Base-by-base conservation (phyloP, 768 basidiomycete species). In the Psilocybe cyanescens region DNA sequence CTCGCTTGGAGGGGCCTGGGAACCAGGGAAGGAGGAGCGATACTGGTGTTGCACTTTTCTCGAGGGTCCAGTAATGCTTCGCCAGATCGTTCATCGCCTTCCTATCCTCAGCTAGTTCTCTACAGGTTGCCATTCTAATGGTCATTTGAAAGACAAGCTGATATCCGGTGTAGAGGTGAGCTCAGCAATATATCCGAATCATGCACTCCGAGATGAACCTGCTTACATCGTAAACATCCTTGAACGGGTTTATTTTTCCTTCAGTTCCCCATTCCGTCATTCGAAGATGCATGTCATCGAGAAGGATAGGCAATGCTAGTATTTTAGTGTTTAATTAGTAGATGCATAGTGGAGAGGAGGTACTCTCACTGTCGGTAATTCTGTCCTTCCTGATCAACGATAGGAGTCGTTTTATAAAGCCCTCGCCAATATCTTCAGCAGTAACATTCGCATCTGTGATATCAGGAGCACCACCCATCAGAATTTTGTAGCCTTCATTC, bases 81-180 rank as follows among this genome's bases (percentile, higher is more conserved):
- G 65, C 60, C 8, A 78, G 53, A 4, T 58, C 61, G 8, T 63
- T 58, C 8, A 75, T 64, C 2, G 67, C 67, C 2, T 66, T 63
- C 2, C 37, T 31, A 47, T 78, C 68, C 4, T 71, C 65, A 1
- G 77, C 71, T 4, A 78, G 68, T 44, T 78, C 77, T 9, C 63
- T 57, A 55, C 77, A 78, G 4, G 72, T 71, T 14, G 70, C 69
- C 74, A 78, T 72, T 29, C 77, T 67, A 12, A 75, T 67, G 0
- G 75, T 77, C 71, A 78, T 71, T 65, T 74, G 75, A 62, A 77
- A 74, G 1, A 75, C 70, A 39, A 76, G 68, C 76, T 78, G 35
- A 44, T 35, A 7, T 11, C 30, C 14, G 19, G 5, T n/a, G 11
- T 11, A n/a, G 14, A 24, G 3, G 9, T 33, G 14, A 33, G 8